These are phyloP conservation scores for Turnera subulata DNA, from an alignment of 345 rosid genomes.

Conservation along the genomic window DNA sequence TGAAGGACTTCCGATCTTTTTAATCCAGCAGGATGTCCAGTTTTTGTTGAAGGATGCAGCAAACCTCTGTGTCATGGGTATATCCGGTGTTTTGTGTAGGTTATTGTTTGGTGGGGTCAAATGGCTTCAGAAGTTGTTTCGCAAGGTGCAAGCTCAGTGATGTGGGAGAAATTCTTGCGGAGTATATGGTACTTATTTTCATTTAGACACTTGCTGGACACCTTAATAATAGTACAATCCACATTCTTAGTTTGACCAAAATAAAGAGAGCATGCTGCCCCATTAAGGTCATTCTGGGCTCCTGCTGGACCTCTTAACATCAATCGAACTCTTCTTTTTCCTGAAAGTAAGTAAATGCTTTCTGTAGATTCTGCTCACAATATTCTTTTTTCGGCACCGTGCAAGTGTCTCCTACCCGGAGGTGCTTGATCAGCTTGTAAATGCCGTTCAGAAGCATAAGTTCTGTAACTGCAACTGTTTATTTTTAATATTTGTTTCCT, in stretches of 20 bases:
- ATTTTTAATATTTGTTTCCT: neutral
- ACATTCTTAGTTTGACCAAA: too few species aligned
- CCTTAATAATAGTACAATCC: too few species aligned
- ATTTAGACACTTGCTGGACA: neutral
- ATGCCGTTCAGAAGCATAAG: slow-evolving; percentile 43
- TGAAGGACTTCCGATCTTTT: slow-evolving; percentile 7
- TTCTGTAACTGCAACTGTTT: slow-evolving; percentile 1
- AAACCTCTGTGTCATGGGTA: slow-evolving; percentile 20
- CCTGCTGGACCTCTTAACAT: too few species aligned
- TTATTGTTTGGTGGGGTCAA: slow-evolving; percentile 36
- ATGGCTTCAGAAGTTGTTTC: slow-evolving; percentile 54
- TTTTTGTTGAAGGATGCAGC: slow-evolving; percentile 37
- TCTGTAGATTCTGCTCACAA: slow-evolving; percentile 1
- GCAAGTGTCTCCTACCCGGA: slow-evolving; percentile 34
- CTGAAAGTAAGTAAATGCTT: neutral
- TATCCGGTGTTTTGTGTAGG: slow-evolving; percentile 29
- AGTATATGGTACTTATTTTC: slow-evolving; percentile 35
- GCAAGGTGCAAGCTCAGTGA: slow-evolving; percentile 42
- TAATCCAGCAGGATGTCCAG: slow-evolving; percentile 45
- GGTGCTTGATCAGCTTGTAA: slow-evolving; percentile 35
- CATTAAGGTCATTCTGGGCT: too few species aligned
- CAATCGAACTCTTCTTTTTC: too few species aligned
- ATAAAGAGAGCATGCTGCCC: too few species aligned
- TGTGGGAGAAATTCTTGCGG: slow-evolving; percentile 51
- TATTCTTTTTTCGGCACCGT: slow-evolving; percentile 36